phyloP scores from a whole-genome alignment of 2,329 filamentous ascomycete species.

The Atkinsonella hypoxylon region DNA sequence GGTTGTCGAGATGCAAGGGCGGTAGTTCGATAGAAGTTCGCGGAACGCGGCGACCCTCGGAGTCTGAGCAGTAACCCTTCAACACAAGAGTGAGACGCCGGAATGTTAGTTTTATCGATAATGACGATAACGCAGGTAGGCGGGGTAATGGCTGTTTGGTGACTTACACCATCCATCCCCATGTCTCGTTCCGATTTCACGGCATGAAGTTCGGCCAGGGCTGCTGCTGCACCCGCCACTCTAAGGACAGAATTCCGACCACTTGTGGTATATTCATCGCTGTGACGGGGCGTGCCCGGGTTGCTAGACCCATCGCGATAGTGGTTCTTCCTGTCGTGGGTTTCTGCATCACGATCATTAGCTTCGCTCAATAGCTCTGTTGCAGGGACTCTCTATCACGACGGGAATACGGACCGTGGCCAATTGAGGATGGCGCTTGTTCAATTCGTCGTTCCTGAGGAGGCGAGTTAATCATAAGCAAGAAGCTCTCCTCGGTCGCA shows the following conservation, averaged over 20 bases:
- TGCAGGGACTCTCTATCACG: constrained; percentile 3
- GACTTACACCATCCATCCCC: constrained; percentile 64
- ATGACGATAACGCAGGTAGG: constrained; percentile 14
- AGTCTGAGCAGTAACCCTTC: constrained; percentile 59
- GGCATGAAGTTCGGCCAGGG: constrained; percentile 69
- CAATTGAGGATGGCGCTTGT: constrained; percentile 19
- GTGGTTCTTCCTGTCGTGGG: constrained; percentile 41
- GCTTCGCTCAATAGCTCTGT: neutral
- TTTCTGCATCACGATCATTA: constrained; percentile 23
- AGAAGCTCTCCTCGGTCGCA: constrained; percentile 94
- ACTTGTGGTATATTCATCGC: constrained; percentile 53
- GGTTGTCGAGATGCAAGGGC: constrained; percentile 46
- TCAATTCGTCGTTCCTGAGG: constrained; percentile 53
- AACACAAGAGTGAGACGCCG: constrained; percentile 1
- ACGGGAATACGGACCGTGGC: constrained; percentile 20
- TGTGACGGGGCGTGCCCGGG: constrained; percentile 54
- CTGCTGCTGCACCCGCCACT: constrained; percentile 65
- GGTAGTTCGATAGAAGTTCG: constrained; percentile 63
- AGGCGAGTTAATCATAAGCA: constrained; percentile 87
- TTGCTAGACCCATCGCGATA: constrained; percentile 52
- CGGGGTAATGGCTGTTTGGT: constrained; percentile 11
- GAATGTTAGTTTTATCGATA: constrained; percentile 8
- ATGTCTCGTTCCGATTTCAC: constrained; percentile 66
- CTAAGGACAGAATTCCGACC: constrained; percentile 31
- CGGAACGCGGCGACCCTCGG: constrained; percentile 50